These are phyloP conservation scores for Camellia sinensis DNA, from an alignment of 148 eudicot genomes.

Conservation along the genomic window DNA sequence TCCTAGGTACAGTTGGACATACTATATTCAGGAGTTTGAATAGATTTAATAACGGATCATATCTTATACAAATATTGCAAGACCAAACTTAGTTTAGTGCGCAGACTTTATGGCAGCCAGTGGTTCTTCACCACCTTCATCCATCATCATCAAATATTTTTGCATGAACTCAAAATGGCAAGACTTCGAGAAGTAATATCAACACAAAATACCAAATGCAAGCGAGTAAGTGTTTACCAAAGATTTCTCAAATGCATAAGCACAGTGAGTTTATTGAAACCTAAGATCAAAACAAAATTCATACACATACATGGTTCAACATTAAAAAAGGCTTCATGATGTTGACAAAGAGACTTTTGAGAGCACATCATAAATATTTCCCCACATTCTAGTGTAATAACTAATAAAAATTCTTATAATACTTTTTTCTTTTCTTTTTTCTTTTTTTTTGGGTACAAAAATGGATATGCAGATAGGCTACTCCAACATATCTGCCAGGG, in stretches of 20 bases:
- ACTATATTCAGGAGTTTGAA: too few species aligned
- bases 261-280: background rate
- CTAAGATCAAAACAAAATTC: background rate
- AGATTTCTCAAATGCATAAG: background rate
- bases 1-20: background rate
- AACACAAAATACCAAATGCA: background rate
- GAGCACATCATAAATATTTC: background rate
- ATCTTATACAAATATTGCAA: background rate
- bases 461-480: too few species aligned
- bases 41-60: background rate
- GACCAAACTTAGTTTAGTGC: background rate
- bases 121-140: background rate
- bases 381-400: background rate
- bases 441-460: too few species aligned
- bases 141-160: background rate
- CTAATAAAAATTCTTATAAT: background rate
- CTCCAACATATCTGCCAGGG: too few species aligned
- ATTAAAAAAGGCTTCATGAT: background rate
- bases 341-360: background rate
- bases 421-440: background rate
- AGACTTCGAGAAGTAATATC: background rate
- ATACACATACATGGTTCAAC: background rate
- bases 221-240: background rate
- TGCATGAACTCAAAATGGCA: background rate
- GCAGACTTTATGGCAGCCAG: background rate